A percentile compares a stretch with the other conserved stretches of the same genome.
Evolutionary conservation across 148 eudicot genomes (phyloP).

Genomic region (Bassia scoparia): DNA sequence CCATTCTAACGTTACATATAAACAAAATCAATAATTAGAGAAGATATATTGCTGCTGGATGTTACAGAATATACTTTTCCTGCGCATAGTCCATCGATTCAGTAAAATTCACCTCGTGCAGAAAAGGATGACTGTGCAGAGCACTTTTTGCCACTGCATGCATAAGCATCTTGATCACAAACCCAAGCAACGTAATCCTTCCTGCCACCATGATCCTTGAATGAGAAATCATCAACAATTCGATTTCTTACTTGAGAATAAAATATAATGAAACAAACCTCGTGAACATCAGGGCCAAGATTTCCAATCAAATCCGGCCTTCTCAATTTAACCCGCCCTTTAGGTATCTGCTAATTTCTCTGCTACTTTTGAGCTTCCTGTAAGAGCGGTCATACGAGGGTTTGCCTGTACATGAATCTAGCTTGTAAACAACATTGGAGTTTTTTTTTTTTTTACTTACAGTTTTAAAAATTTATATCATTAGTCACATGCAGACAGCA

Average conservation of each 20-base stretch:
- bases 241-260: neutral
- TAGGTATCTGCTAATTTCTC: slow-evolving; percentile 77
- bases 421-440: neutral
- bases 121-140: slow-evolving; percentile 87
- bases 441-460: neutral
- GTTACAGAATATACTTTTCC: neutral
- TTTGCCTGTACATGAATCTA: slow-evolving; percentile 55
- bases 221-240: slow-evolving; percentile 6
- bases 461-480: too few species aligned
- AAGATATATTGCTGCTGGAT: too few species aligned
- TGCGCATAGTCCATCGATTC: neutral
- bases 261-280: slow-evolving; percentile 38
- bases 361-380: slow-evolving; percentile 96
- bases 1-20: too few species aligned
- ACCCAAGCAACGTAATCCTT: slow-evolving; percentile 95
- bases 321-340: slow-evolving; percentile 78
- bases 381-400: slow-evolving; percentile 94
- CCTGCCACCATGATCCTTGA: slow-evolving; percentile 42
- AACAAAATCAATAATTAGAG: too few species aligned
- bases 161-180: slow-evolving; percentile 98
- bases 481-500: too few species aligned
- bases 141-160: slow-evolving; percentile 98
- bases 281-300: slow-evolving; percentile 96
- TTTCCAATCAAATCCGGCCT: slow-evolving; percentile 99
- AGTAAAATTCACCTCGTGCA: slow-evolving; percentile 67